Evolutionary conservation across 371 early-diverging fungal genomes (phyloP).

Genomic region (Parasitella parasitica): DNA sequence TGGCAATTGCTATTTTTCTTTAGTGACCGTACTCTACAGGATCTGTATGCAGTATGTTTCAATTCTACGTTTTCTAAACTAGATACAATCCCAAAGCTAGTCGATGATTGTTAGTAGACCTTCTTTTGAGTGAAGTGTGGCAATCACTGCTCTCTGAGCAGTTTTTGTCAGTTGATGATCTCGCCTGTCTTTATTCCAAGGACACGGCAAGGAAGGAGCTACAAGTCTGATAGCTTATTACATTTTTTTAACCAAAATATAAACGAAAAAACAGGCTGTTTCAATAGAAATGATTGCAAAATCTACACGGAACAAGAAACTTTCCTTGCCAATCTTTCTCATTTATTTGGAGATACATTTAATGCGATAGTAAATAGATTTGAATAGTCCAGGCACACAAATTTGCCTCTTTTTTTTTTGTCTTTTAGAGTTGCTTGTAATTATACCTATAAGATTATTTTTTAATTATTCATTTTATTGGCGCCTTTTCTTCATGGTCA

Average conservation of each 20-base stretch:
- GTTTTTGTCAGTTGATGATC: slow-evolving; percentile 44
- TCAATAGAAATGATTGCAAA: no score
- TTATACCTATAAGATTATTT: no score
- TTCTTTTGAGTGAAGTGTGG: slow-evolving; percentile 51
- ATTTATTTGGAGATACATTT: no score
- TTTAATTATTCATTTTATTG: no score
- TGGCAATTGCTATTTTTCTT: slow-evolving; percentile 30
- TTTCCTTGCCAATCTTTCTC: no score
- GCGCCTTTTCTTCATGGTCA: no score
- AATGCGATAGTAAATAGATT: no score
- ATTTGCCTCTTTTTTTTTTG: no score
- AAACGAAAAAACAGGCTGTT: slow-evolving; percentile 9
- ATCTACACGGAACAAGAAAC: no score
- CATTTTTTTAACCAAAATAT: neutral
- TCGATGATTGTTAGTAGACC: slow-evolving; percentile 43
- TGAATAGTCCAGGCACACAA: no score
- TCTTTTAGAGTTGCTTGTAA: no score
- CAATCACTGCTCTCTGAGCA: slow-evolving; percentile 19
- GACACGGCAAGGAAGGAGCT: slow-evolving; percentile 43
- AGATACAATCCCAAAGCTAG: slow-evolving; percentile 45
- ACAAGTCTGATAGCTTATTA: slow-evolving; percentile 44
- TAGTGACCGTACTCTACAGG: slow-evolving; percentile 57
- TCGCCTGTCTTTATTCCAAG: slow-evolving; percentile 45
- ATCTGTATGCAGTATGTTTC: slow-evolving; percentile 56
- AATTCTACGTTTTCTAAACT: slow-evolving; percentile 52